Percentiles rank a stretch among this genome's conserved stretches.
Conservation (phyloP, 23 red algal species). For the Porphyridium purpureum region DNA sequence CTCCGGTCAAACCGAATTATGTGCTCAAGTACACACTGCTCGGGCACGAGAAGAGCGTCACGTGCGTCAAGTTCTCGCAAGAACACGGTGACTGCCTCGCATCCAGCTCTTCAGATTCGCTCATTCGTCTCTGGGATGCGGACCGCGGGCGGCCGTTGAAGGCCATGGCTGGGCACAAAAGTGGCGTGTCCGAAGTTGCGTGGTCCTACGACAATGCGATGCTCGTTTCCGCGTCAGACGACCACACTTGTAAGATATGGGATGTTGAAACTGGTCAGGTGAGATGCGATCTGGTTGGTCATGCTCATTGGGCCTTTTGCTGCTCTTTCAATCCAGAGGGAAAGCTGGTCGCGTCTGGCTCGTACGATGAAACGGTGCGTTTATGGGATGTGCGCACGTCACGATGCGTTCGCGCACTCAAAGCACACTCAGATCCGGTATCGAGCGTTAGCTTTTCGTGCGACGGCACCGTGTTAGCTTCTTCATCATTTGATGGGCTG, state of each 20-base stretch:
- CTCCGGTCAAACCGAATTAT: conserved; percentile 3
- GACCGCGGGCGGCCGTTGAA: conserved; percentile 20
- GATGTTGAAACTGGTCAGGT: neutral
- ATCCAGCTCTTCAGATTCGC: conserved; percentile 23
- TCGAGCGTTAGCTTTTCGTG: conserved; percentile 70
- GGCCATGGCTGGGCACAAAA: conserved; percentile 52
- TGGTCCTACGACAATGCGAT: conserved; percentile 60
- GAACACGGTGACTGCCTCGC: conserved; percentile 37
- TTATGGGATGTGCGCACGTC: conserved; percentile 73
- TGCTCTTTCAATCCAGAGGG: conserved; percentile 61
- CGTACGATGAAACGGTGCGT: conserved; percentile 72
- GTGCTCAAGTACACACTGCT: conserved; percentile 26
- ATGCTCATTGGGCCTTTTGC: conserved; percentile 73
- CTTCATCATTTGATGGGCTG: conserved; percentile 76
- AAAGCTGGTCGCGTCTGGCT: conserved; percentile 78
- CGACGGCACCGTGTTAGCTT: conserved; percentile 88
- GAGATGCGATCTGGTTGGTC: neutral
- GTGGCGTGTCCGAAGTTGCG: conserved; percentile 79
- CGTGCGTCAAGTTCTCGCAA: conserved; percentile 85
- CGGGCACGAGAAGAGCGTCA: conserved; percentile 71
- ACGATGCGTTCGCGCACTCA: conserved; percentile 28
- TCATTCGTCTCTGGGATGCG: conserved; percentile 56
- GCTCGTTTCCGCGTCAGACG: conserved; percentile 69
- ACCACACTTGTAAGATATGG: conserved; percentile 21
- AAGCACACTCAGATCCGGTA: conserved; percentile 72